These are phyloP conservation scores for Dalbergia oliveri DNA, from an alignment of 306 rosid species.

Conservation along the genomic window DNA sequence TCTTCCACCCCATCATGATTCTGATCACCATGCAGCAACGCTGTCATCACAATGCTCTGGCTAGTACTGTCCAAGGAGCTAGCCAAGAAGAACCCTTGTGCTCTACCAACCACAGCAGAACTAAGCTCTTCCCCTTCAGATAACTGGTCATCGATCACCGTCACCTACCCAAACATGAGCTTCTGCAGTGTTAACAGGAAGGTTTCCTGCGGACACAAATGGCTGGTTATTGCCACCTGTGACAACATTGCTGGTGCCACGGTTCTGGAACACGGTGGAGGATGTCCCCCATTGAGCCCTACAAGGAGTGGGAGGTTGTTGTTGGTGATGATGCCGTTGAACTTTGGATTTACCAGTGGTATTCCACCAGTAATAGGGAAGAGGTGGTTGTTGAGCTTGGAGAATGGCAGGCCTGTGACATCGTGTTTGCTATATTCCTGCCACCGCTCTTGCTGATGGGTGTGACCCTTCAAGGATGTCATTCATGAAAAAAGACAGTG, in stretches of 20 bases:
- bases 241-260: conserved; percentile 66
- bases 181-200: conserved; percentile 75
- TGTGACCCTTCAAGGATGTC: conserved; percentile 75
- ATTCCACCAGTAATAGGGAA: conserved; percentile 82
- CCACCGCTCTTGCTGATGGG: conserved; percentile 77
- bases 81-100: conserved; percentile 76
- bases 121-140: conserved; percentile 72
- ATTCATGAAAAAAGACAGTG: conserved; percentile 78
- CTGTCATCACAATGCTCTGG: conserved; percentile 64
- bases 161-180: conserved; percentile 80
- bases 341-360: conserved; percentile 61
- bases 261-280: conserved; percentile 68
- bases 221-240: conserved; percentile 59
- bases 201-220: conserved; percentile 78
- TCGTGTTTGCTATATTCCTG: conserved; percentile 75
- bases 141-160: conserved; percentile 68
- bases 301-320: conserved; percentile 72
- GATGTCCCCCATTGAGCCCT: conserved; percentile 71
- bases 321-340: conserved; percentile 69
- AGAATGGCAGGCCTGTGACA: conserved; percentile 67
- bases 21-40: conserved; percentile 50
- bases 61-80: conserved; percentile 85
- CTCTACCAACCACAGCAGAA: conserved; percentile 64
- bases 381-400: conserved; percentile 75
- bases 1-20: conserved; percentile 61